Conservation (phyloP, 192 early-diverging fungal genomes). For the Funneliformis mosseae region DNA sequence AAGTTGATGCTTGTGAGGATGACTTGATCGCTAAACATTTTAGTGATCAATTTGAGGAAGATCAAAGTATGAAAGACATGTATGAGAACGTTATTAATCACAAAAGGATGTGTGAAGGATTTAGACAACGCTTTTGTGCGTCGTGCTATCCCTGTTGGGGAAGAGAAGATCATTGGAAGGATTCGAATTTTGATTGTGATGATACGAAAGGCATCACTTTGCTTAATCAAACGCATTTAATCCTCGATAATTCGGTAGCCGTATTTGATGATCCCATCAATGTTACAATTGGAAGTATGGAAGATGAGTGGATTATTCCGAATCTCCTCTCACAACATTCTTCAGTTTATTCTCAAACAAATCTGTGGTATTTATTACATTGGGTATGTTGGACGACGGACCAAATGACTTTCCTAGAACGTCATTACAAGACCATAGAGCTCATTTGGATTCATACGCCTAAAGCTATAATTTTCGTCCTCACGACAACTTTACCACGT, state of each 20-base stretch:
- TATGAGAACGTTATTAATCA: constrained; percentile 50
- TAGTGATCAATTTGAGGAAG: constrained; percentile 43
- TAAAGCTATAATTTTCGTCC: constrained; percentile 54
- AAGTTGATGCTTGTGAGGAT: constrained; percentile 63
- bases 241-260: background rate
- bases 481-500: constrained; percentile 50
- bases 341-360: constrained; percentile 56
- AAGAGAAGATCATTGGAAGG: constrained; percentile 54
- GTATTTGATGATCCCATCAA: constrained; percentile 15
- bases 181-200: constrained; percentile 60
- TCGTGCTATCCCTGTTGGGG: constrained; percentile 59
- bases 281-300: constrained; percentile 30
- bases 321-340: constrained; percentile 50
- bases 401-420: constrained; percentile 51
- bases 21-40: constrained; percentile 69
- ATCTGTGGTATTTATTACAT: constrained; percentile 59
- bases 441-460: constrained; percentile 62
- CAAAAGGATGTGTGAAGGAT: constrained; percentile 54
- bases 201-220: constrained; percentile 55
- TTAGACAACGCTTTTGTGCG: constrained; percentile 53
- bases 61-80: constrained; percentile 60
- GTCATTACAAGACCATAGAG: constrained; percentile 59
- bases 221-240: constrained; percentile 18
- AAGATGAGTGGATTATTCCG: constrained; percentile 60
- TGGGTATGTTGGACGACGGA: constrained; percentile 64